Base-by-base conservation (phyloP, 306 rosid genomes). In the Prunus davidiana region DNA sequence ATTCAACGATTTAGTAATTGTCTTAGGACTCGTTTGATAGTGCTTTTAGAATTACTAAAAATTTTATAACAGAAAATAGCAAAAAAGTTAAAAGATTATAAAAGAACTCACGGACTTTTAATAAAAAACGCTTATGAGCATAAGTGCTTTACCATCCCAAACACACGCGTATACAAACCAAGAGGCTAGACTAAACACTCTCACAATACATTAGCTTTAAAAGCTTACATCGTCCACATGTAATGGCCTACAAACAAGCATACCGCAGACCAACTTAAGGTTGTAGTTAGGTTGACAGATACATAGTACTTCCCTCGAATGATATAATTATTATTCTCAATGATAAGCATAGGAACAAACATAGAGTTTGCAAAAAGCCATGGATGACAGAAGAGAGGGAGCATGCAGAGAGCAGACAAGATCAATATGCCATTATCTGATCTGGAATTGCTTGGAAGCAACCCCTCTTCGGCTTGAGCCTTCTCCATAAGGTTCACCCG, bases 341-440 rank as follows among this genome's bases (percentile, higher is more conserved):
- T 34, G 45, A 5, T n/a, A 30, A 56, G 76, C 14, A 54, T 55
- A 43, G 16, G 64, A 25, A 64, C 64, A 41, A 12, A 20, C 43
- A 72, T 64, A 64, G 15, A 64, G 16, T 14, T 16, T 38, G 25
- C 2, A 78, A 65, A 28, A 69, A 54, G 43, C 78, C 76, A 58
- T 22, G 64, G 80, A 71, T 91, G 97, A 93, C 97, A 91, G 91
- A 89, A 91, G 96, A 91, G 90, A 91, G 91, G 27, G 91, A 91
- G 91, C 93, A 52, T 54, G 69, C 69, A 67, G 10, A 7, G 22
- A 43, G 38, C 55, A 12, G 57, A 43, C 14, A 8, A 34, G 51
- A 12, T 22, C 69, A 67, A 30, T 13, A 45, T 50, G 62, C 64
- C 41, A 70, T 72, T 12, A 89, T 78, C 84, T 83, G 77, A 89